These are phyloP conservation scores for Pelargonium hybrid DNA, from an alignment of 441 rosid genomes.

Conservation along the genomic window DNA sequence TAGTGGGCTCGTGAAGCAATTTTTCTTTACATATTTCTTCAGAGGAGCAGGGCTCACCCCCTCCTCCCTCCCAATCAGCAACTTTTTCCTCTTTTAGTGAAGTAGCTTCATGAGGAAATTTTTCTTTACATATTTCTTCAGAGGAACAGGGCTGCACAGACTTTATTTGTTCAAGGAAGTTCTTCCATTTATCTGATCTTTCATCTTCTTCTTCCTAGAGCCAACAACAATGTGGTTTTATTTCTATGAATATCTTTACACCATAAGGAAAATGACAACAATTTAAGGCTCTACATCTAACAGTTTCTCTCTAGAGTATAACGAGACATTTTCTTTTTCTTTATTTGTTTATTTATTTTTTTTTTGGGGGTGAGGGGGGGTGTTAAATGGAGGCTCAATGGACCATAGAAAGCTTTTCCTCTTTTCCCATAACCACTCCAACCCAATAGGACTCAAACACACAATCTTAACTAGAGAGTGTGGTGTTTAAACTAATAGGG, in stretches of 20 bases:
- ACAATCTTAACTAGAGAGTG: too few relatives aligned
- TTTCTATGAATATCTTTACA: background rate
- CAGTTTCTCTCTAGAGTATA: too few relatives aligned
- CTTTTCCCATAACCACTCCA: too few relatives aligned
- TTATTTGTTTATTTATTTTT: too few relatives aligned
- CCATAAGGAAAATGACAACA: background rate
- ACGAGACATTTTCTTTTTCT: too few relatives aligned
- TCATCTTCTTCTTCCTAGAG: conserved; percentile 59
- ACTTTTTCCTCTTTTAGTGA: conserved; percentile 9
- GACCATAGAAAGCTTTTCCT: too few relatives aligned
- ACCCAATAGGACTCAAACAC: too few relatives aligned
- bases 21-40: conserved; percentile 19
- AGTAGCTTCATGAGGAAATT: conserved; percentile 6
- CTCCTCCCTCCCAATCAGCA: too few relatives aligned
- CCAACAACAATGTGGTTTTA: background rate
- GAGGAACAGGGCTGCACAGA: conserved; percentile 20
- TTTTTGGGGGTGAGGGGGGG: too few relatives aligned
- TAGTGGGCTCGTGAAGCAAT: conserved; percentile 9
- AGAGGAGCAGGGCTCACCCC: conserved; percentile 8
- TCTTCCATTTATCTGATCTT: conserved; percentile 44
- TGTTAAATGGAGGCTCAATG: too few relatives aligned
- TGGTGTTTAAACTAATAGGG: too few relatives aligned
- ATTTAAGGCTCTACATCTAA: too few relatives aligned
- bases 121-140: conserved; percentile 19
- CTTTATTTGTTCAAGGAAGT: conserved; percentile 34